Evolutionary conservation across 23 red algal species (phyloP).

Genomic region (Chondrus crispus): DNA sequence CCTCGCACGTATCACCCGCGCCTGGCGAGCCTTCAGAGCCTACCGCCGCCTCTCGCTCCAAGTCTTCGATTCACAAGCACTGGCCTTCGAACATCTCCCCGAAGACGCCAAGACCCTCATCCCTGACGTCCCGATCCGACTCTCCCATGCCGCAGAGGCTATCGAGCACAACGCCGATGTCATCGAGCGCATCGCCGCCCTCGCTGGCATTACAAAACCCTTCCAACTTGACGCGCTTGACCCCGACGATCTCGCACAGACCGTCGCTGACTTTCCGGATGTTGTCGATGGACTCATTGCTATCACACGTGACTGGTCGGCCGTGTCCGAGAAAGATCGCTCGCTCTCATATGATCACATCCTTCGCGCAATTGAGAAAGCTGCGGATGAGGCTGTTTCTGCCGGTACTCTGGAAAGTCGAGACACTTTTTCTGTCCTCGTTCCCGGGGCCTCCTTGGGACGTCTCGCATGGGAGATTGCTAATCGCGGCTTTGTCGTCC

Average conservation of each 20-base stretch:
- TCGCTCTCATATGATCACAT: slow-evolving; percentile 44
- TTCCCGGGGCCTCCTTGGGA: slow-evolving; percentile 62
- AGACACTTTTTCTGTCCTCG: slow-evolving; percentile 58
- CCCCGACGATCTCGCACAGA: slow-evolving; percentile 9
- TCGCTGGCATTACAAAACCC: slow-evolving; percentile 19
- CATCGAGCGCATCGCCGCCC: slow-evolving; percentile 50
- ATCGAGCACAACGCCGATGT: slow-evolving; percentile 63
- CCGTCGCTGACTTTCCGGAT: slow-evolving; percentile 66
- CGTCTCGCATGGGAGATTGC: slow-evolving; percentile 82
- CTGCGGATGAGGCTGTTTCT: slow-evolving; percentile 31
- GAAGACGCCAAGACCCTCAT: slow-evolving; percentile 16
- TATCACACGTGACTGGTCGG: slow-evolving; percentile 71
- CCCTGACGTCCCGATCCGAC: slow-evolving; percentile 45
- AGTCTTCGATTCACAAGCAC: slow-evolving; percentile 55
- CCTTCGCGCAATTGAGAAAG: slow-evolving; percentile 44
- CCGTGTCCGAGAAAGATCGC: slow-evolving; percentile 48
- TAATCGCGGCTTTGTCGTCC: slow-evolving; percentile 59
- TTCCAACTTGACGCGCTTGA: slow-evolving; percentile 33
- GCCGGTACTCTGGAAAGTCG: slow-evolving; percentile 1
- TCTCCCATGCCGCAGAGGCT: slow-evolving; percentile 63
- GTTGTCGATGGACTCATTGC: slow-evolving; percentile 54
- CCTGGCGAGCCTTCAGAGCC: slow-evolving; percentile 49
- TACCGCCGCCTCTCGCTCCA: slow-evolving; percentile 59
- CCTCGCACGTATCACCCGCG: slow-evolving; percentile 42
- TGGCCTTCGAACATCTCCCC: slow-evolving; percentile 25